Evolutionary conservation across 352 stramenopile genomes (phyloP).

Genomic region (Phytophthora pluvialis): DNA sequence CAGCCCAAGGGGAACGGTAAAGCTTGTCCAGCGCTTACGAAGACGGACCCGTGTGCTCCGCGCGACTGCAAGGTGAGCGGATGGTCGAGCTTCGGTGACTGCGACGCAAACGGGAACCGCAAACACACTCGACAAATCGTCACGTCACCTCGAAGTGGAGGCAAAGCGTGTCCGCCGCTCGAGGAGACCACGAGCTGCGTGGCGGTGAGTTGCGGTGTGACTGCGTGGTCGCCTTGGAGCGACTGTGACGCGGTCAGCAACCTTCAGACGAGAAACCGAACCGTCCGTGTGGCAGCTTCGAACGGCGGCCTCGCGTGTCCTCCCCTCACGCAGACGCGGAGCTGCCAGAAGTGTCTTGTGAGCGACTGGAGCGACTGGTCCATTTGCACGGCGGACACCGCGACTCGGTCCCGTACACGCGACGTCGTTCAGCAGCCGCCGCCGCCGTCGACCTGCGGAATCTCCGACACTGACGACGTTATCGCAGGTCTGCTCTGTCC

Average conservation of each 20-base stretch:
- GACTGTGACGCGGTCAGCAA: slow-evolving; percentile 45
- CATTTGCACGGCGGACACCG: slow-evolving; percentile 42
- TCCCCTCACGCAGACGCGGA: slow-evolving; percentile 44
- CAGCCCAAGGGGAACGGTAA: slow-evolving; percentile 43
- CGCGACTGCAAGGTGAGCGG: slow-evolving; percentile 62
- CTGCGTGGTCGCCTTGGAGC: slow-evolving; percentile 51
- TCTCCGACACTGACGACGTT: slow-evolving; percentile 24
- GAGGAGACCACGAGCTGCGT: slow-evolving; percentile 45
- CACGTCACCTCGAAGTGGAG: slow-evolving; percentile 33
- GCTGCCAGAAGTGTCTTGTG: slow-evolving; percentile 62
- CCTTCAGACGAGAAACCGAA: slow-evolving; percentile 46
- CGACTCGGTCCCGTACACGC: slow-evolving; percentile 52
- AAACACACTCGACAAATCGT: slow-evolving; percentile 49
- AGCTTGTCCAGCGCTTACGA: slow-evolving; percentile 45
- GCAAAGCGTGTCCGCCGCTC: slow-evolving; percentile 55
- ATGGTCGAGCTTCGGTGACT: slow-evolving; percentile 53
- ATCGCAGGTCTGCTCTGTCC: slow-evolving; percentile 40
- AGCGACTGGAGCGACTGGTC: slow-evolving; percentile 59
- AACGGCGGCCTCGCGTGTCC: slow-evolving; percentile 54
- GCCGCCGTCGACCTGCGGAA: slow-evolving; percentile 37
- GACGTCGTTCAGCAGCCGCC: slow-evolving; percentile 44
- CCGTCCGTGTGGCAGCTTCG: slow-evolving; percentile 40
- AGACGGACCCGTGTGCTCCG: slow-evolving; percentile 40
- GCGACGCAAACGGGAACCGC: slow-evolving; percentile 44
- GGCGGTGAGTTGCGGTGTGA: slow-evolving; percentile 62